Conservation (phyloP, 2,329 filamentous ascomycete species). For the Cryphonectria japonica region DNA sequence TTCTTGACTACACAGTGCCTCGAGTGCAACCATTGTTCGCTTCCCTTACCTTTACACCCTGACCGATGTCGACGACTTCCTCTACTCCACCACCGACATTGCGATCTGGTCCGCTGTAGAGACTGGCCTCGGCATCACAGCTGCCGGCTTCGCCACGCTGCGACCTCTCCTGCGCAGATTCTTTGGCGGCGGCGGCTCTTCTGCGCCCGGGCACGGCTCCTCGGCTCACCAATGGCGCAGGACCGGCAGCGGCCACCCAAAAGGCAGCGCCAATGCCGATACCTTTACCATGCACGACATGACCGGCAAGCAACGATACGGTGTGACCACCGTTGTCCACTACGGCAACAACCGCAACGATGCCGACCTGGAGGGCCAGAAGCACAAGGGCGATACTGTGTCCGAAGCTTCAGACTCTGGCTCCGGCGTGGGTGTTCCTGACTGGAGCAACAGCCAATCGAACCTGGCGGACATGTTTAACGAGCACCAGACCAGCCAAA, state of each 20-base stretch:
- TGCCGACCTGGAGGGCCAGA: background rate
- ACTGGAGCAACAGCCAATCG: constrained; percentile 5
- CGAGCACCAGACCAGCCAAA: background rate
- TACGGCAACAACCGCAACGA: background rate
- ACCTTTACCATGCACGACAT: background rate
- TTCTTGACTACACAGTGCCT: background rate
- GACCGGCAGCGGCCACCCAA: background rate
- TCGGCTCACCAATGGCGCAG: constrained; percentile 4
- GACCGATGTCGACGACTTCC: constrained; percentile 12
- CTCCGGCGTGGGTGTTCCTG: background rate
- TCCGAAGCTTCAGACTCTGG: background rate
- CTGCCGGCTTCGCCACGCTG: constrained; percentile 16
- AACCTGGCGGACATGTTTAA: constrained; percentile 1
- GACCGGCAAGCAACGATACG: background rate
- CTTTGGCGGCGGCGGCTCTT: background rate
- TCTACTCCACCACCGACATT: constrained; percentile 18
- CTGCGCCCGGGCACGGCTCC: background rate
- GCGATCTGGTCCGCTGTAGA: constrained; percentile 21
- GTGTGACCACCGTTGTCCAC: background rate
- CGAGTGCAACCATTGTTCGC: constrained; percentile 9
- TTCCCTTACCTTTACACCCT: constrained; percentile 11
- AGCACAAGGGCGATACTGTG: background rate
- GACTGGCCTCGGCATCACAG: constrained; percentile 17
- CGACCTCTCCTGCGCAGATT: constrained; percentile 12
- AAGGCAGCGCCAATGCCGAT: background rate